These are phyloP conservation scores for Lasiodiplodia hormozganensis DNA, from an alignment of 2,329 filamentous ascomycete genomes.

Conservation along the genomic window DNA sequence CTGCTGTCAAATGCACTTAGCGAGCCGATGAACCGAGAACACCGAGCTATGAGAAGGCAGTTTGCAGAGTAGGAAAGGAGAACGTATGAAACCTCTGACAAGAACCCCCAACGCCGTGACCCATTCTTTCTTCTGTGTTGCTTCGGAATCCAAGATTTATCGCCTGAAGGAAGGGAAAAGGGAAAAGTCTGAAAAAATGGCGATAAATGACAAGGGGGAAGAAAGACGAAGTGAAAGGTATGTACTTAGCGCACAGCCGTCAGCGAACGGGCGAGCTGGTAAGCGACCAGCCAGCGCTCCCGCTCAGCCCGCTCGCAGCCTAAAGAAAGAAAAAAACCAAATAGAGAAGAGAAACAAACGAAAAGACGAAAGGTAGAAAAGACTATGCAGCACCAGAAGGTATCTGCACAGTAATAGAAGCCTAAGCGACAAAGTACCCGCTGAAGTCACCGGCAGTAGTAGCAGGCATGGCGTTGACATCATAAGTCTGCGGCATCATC, in stretches of 20 bases:
- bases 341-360: not conserved
- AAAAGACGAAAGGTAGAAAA: not conserved
- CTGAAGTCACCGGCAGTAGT: slow-evolving; percentile 22
- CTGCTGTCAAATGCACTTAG: slow-evolving; percentile 10
- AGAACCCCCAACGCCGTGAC: slow-evolving; percentile 11
- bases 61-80: not conserved
- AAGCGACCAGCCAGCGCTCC: not conserved
- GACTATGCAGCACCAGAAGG: slow-evolving; percentile 6
- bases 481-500: slow-evolving; percentile 25
- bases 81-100: slow-evolving; percentile 5
- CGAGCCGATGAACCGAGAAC: slow-evolving; percentile 15
- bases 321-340: not conserved
- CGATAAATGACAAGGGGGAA: not conserved
- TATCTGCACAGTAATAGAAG: slow-evolving; percentile 8
- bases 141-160: slow-evolving; percentile 6
- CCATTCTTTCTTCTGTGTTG: slow-evolving; percentile 20
- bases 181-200: not conserved
- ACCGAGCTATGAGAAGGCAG: slow-evolving; percentile 1
- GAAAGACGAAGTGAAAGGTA: slow-evolving; percentile 6
- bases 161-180: not conserved
- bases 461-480: slow-evolving; percentile 15
- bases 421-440: slow-evolving; percentile 21
- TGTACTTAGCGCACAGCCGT: slow-evolving; percentile 18
- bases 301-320: slow-evolving; percentile 17
- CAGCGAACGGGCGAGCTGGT: not conserved